Evolutionary conservation across 2,329 filamentous ascomycete genomes (phyloP).

Genomic region (Saccharata proteae): DNA sequence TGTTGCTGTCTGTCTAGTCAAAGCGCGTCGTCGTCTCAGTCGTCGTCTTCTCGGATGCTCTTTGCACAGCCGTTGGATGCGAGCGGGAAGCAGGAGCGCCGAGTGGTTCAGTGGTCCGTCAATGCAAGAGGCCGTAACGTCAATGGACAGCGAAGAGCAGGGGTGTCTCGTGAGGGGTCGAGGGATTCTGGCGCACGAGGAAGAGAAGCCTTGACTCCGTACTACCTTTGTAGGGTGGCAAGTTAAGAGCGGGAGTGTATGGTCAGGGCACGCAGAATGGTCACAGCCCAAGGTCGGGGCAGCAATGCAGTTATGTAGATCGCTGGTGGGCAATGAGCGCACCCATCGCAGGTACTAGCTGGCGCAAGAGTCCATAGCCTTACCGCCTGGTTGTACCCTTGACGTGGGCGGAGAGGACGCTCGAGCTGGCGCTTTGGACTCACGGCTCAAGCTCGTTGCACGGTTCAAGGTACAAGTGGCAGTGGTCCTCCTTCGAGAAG

Average conservation of each 20-base stretch:
- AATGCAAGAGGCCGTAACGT: slow-evolving; percentile 5
- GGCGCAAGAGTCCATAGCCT: slow-evolving; percentile 20
- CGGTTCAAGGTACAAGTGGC: slow-evolving; percentile 7
- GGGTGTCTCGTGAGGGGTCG: slow-evolving; percentile 4
- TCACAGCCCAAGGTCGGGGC: slow-evolving; percentile 9
- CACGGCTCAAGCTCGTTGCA: slow-evolving; percentile 18
- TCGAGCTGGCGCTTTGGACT: slow-evolving; percentile 17
- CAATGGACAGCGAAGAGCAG: slow-evolving; percentile 5
- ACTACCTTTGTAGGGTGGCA: background rate
- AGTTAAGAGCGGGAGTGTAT: slow-evolving; percentile 3
- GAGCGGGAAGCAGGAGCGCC: slow-evolving; percentile 8
- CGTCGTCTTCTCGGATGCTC: background rate
- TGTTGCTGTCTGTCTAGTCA: no score
- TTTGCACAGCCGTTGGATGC: slow-evolving; percentile 2
- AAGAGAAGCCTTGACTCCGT: slow-evolving; percentile 4
- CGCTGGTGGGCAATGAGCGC: slow-evolving; percentile 14
- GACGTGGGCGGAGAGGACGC: slow-evolving; percentile 17
- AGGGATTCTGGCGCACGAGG: slow-evolving; percentile 6
- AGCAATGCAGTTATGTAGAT: slow-evolving; percentile 21
- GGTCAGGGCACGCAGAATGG: slow-evolving; percentile 14
- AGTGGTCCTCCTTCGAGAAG: slow-evolving; percentile 6
- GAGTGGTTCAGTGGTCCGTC: background rate
- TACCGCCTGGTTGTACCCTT: slow-evolving; percentile 16
- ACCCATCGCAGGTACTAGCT: slow-evolving; percentile 15
- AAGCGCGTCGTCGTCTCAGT: background rate